Evolutionary conservation across 768 basidiomycete genomes (phyloP).

Genomic region (Crassisporium funariophilum): DNA sequence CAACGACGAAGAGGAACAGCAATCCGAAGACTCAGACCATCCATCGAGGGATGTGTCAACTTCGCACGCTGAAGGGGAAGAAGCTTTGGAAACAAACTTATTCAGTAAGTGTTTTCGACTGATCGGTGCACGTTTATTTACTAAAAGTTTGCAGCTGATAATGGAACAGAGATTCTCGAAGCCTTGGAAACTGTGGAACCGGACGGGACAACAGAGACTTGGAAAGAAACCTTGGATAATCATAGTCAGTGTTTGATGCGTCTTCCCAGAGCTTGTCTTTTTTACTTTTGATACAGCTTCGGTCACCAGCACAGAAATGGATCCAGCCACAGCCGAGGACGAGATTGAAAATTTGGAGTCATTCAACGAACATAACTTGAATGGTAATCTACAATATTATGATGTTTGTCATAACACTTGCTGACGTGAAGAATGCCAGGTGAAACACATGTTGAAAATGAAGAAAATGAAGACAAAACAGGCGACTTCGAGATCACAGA

Average conservation of each 20-base stretch:
- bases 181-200: background rate
- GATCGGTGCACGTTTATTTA: background rate
- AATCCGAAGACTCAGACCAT: background rate
- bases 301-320: no score
- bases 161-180: no score
- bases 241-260: background rate
- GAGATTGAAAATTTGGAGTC: background rate
- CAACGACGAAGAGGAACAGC: background rate
- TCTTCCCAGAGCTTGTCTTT: no score
- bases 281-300: no score
- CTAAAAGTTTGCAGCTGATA: background rate
- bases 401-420: background rate
- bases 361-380: background rate
- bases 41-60: background rate
- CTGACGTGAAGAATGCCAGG: background rate
- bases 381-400: no score
- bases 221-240: background rate
- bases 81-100: background rate
- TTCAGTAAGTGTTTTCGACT: background rate
- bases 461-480: conserved; percentile 12
- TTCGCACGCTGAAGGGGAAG: background rate
- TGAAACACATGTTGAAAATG: background rate
- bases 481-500: conserved; percentile 13
- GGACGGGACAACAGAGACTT: background rate
- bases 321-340: background rate